A percentile compares a stretch with the other conserved stretches of the same genome.
Conservation (phyloP, 768 basidiomycete species). For the Leccinellum rugosiceps region DNA sequence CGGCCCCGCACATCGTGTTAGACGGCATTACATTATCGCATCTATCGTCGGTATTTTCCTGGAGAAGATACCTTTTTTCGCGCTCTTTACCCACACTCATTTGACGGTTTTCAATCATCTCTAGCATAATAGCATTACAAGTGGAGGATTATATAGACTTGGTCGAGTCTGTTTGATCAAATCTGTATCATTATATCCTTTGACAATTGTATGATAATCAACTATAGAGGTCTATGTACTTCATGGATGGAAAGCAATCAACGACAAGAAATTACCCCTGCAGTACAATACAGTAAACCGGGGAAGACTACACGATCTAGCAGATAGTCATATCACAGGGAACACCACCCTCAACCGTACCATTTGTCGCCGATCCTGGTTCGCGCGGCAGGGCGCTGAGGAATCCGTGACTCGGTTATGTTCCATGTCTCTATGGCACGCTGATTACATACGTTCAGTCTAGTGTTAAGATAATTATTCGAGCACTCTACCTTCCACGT, state of each 20-base stretch:
- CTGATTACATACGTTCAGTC: conserved; percentile 36
- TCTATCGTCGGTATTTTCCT: background rate
- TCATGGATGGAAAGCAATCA: background rate
- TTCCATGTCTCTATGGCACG: conserved; percentile 85
- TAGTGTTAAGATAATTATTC: background rate
- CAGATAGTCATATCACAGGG: background rate
- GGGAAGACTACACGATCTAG: background rate
- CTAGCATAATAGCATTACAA: background rate
- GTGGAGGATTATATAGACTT: background rate
- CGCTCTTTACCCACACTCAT: background rate
- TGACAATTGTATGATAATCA: background rate
- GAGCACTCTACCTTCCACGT: conserved; percentile 71
- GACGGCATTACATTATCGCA: background rate
- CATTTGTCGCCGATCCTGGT: conserved; percentile 62
- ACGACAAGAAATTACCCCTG: conserved; percentile 10
- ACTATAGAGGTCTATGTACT: background rate
- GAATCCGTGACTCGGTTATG: conserved; percentile 73
- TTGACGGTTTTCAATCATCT: background rate
- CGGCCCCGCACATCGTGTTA: conserved; percentile 61
- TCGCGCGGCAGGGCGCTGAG: conserved; percentile 60
- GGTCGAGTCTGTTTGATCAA: background rate
- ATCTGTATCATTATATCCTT: background rate
- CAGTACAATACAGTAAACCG: conserved; percentile 17
- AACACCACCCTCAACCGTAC: conserved; percentile 50
- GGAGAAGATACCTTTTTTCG: background rate